Evolutionary conservation across 805 yeast species (phyloP).

Genomic region (Soucietia sequanensis): DNA sequence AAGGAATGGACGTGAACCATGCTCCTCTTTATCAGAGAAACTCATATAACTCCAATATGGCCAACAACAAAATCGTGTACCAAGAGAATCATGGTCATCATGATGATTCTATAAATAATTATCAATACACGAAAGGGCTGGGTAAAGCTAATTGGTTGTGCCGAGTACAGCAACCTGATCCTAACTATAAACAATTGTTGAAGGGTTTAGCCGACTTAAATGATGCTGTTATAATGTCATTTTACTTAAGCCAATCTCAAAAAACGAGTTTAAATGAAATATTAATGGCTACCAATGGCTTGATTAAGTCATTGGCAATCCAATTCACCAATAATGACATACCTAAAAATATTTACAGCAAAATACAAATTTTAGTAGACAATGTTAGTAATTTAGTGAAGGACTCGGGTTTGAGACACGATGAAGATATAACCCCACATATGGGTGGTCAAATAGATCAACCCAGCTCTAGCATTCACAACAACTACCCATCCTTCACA

Average conservation of each 20-base stretch:
- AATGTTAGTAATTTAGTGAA: background rate
- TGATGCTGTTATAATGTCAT: background rate
- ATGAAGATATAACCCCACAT: too few species aligned
- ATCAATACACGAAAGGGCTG: too few species aligned
- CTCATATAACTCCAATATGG: background rate
- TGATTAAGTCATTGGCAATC: conserved; percentile 9
- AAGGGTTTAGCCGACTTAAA: background rate
- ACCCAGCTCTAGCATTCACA: conserved; percentile 1
- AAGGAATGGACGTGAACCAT: too few species aligned
- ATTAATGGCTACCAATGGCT: conserved; percentile 6
- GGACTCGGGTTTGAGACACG: too few species aligned
- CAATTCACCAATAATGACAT: conserved; percentile 9
- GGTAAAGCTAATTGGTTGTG: too few species aligned
- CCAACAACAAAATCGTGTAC: background rate
- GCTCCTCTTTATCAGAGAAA: too few species aligned
- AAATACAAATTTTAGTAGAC: conserved; percentile 7
- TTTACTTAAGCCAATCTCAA: conserved; percentile 4
- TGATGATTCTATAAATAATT: too few species aligned
- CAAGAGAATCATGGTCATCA: too few species aligned
- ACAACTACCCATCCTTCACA: background rate
- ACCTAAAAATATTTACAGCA: conserved; percentile 5
- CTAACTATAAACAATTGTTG: background rate
- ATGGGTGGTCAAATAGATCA: too few species aligned
- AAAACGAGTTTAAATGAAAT: conserved; percentile 8
- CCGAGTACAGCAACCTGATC: background rate